phyloP scores from a whole-genome alignment of 495 filamentous ascomycete genomes.

The Cladorrhinum samala region DNA sequence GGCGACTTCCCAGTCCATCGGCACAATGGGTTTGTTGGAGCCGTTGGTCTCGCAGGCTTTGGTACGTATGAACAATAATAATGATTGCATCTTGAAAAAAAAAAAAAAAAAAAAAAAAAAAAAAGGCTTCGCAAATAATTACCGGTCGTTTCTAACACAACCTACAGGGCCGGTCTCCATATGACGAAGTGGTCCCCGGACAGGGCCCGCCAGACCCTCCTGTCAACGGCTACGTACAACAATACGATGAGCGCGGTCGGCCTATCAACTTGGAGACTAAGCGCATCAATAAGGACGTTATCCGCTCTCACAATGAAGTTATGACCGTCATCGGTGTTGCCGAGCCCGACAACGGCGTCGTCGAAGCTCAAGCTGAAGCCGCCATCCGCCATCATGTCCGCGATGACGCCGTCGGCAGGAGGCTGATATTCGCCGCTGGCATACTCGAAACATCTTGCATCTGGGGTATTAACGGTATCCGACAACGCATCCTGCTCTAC shows the following conservation, averaged over 20 bases:
- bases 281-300: conserved; percentile 42
- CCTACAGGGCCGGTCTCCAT: conserved; percentile 62
- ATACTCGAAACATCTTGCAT: conserved; percentile 35
- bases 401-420: conserved; percentile 35
- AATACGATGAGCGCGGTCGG: conserved; percentile 65
- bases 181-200: conserved; percentile 53
- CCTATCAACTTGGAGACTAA: conserved; percentile 56
- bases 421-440: conserved; percentile 31
- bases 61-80: conserved; percentile 38
- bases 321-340: conserved; percentile 51
- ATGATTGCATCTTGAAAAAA: too few relatives aligned
- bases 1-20: background rate
- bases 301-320: conserved; percentile 52
- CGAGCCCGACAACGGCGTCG: conserved; percentile 35
- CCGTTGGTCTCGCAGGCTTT: conserved; percentile 46
- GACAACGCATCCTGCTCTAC: conserved; percentile 47
- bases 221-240: conserved; percentile 39
- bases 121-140: background rate
- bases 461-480: conserved; percentile 49
- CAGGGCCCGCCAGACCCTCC: conserved; percentile 41
- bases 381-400: conserved; percentile 28
- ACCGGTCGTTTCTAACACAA: background rate
- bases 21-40: conserved; percentile 42
- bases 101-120: background rate
- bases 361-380: conserved; percentile 24